These are phyloP conservation scores for Lipomyces yamadae DNA, from an alignment of 805 yeast genomes.

Conservation along the genomic window DNA sequence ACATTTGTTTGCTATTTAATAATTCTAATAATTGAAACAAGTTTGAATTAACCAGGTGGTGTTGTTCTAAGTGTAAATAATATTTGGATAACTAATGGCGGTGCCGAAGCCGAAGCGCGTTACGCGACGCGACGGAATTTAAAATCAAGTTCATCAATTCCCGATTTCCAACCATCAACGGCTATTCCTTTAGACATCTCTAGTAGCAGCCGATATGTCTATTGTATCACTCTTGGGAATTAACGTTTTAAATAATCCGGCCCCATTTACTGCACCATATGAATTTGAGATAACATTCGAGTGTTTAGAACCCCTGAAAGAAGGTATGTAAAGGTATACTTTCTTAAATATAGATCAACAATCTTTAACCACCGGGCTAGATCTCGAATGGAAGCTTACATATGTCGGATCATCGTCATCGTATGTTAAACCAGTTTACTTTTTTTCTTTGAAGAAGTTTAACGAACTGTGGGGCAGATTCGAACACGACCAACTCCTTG, in stretches of 20 bases:
- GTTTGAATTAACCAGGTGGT: too few relatives aligned
- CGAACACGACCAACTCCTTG: slow-evolving; percentile 96
- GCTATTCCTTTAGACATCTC: background rate
- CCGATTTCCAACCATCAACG: too few relatives aligned
- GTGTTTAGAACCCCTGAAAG: slow-evolving; percentile 88
- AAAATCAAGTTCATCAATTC: too few relatives aligned
- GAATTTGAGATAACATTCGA: slow-evolving; percentile 98
- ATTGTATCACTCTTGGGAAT: slow-evolving; percentile 66
- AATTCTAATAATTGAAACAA: too few relatives aligned
- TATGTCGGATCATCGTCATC: slow-evolving; percentile 96
- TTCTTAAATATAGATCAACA: background rate
- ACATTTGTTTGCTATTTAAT: background rate
- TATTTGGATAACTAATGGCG: too few relatives aligned
- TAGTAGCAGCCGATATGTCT: slow-evolving; percentile 25
- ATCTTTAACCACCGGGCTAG: slow-evolving; percentile 45
- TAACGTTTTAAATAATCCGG: slow-evolving; percentile 92
- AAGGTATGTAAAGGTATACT: slow-evolving; percentile 44
- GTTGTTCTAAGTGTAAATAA: too few relatives aligned
- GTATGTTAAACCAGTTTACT: slow-evolving; percentile 34
- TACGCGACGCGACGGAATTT: too few relatives aligned
- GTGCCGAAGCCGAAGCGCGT: too few relatives aligned
- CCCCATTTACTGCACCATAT: slow-evolving; percentile 88
- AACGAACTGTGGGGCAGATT: slow-evolving; percentile 43
- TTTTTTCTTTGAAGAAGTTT: background rate
- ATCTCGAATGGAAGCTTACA: slow-evolving; percentile 95